phyloP scores from a whole-genome alignment of 495 filamentous ascomycete genomes.

The Filosporella fistucella region DNA sequence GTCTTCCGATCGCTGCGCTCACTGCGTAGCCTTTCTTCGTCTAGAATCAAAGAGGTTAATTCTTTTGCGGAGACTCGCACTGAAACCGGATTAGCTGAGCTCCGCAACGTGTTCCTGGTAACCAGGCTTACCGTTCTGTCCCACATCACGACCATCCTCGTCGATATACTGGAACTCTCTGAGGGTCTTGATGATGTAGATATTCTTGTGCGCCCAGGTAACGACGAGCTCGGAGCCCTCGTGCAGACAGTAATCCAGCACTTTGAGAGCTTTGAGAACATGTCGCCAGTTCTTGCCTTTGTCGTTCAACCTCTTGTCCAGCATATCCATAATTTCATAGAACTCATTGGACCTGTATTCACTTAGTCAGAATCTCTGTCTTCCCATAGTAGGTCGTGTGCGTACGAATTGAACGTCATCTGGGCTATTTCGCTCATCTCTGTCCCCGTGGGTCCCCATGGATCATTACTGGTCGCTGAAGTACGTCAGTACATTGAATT shows the following conservation, averaged over 20 bases:
- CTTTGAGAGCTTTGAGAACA: slow-evolving; percentile 95
- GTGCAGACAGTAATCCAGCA: slow-evolving; percentile 96
- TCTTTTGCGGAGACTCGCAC: slow-evolving; percentile 96
- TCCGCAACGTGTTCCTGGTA: background rate
- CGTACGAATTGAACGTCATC: slow-evolving; percentile 94
- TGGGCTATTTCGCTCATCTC: slow-evolving; percentile 99
- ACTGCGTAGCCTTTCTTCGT: slow-evolving; percentile 88
- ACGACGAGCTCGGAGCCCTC: slow-evolving; percentile 96
- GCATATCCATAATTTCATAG: slow-evolving; percentile 99
- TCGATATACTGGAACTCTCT: slow-evolving; percentile 96
- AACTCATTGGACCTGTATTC: slow-evolving; percentile 81
- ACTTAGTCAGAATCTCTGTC: slow-evolving; percentile 2
- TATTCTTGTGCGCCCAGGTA: slow-evolving; percentile 95
- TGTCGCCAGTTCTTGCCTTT: slow-evolving; percentile 99
- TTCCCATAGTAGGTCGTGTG: background rate
- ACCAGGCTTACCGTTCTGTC: slow-evolving; percentile 72
- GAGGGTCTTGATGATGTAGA: slow-evolving; percentile 97
- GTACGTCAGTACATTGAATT: slow-evolving; percentile 6
- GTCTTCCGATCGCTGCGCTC: slow-evolving; percentile 89
- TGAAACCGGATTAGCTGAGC: slow-evolving; percentile 35
- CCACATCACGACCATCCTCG: slow-evolving; percentile 90
- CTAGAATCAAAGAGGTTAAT: slow-evolving; percentile 86
- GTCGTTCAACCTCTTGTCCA: slow-evolving; percentile 97
- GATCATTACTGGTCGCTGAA: slow-evolving; percentile 95
- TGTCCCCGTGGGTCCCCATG: slow-evolving; percentile 96